Conservation (phyloP, 2,329 filamentous ascomycete species). For the Cucurbitaria berberidis region DNA sequence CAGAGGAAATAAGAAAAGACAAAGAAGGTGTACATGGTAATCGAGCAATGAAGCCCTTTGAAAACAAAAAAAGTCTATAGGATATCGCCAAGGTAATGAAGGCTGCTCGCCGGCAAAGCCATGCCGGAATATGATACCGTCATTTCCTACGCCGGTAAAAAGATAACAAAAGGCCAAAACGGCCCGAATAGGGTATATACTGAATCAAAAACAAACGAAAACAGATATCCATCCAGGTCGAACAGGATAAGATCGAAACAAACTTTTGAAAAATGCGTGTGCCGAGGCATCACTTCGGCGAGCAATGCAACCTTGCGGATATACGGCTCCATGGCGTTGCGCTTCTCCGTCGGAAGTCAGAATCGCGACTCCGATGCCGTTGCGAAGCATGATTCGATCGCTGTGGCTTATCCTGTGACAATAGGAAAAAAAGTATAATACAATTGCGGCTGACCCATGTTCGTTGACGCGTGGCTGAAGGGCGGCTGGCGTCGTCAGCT, state of each 20-base stretch:
- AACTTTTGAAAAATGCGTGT: constrained; percentile 18
- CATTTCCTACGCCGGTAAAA: constrained; percentile 17
- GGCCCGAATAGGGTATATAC: constrained; percentile 34
- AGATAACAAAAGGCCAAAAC: constrained; percentile 20
- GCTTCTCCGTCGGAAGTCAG: constrained; percentile 8
- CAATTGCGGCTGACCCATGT: constrained; percentile 17
- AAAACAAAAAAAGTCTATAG: constrained; percentile 37
- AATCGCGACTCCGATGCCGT: constrained; percentile 4
- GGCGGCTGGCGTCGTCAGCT: constrained; percentile 26
- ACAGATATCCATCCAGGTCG: constrained; percentile 15
- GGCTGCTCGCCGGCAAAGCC: constrained; percentile 28
- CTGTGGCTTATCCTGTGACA: no score
- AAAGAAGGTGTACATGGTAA: constrained; percentile 12
- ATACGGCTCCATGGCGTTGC: not conserved
- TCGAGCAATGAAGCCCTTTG: constrained; percentile 31
- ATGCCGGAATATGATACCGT: constrained; percentile 7
- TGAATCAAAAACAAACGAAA: constrained; percentile 17
- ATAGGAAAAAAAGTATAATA: constrained; percentile 23
- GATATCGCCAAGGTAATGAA: constrained; percentile 36
- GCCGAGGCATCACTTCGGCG: constrained; percentile 12
- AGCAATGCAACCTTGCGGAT: not conserved
- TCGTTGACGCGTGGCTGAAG: constrained; percentile 20
- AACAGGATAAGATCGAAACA: constrained; percentile 11
- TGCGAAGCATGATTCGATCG: constrained; percentile 9
- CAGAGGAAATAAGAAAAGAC: constrained; percentile 19